Evolutionary conservation across 345 rosid genomes (phyloP), one percentile per base, ranked within the genome.

Genomic region (Combretum micranthum): DNA sequence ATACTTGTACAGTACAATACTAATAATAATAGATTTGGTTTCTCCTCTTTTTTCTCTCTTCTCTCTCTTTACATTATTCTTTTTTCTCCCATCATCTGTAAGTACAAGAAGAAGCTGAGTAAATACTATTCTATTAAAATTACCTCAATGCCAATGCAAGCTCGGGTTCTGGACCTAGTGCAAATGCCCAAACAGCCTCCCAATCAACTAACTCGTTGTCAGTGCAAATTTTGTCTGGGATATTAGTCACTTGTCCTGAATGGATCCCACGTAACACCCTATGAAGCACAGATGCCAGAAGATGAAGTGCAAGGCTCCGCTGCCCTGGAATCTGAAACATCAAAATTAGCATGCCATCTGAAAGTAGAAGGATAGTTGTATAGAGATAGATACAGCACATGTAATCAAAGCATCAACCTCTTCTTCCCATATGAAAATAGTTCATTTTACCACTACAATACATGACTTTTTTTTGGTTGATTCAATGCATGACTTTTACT

Each of bases 151-250:
- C 66, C 65, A 92, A 83, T 70, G 76, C 80, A 65, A 92, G 93
- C 71, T 84, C 95, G 62, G 98, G 98, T 78, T 92, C 83, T 12
- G 98, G 98, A 59, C 95, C 98, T 58, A 92, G 85, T 21, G 94
- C 87, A 73, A 73, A 87, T 55, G 94, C 94, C 96, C 97, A 87
- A 69, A 92, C 73, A 57, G 95, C 98, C 70, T 80, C 89, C 98
- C 96, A 91, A 60, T 91, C 96, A 72, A 63, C 68, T 51, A 70
- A 50, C 32, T 50, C 60, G 54, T 70, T 72, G 56, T 61, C 66
- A 47, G 63, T 70, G 52, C 64, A 44, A 60, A 65, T 57, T 57
- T 45, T 62, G 58, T 51, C 62, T 63, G 63, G 21, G 23, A 61
- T 44, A 66, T 52, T 39, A 43, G 81, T 80, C 63, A 73, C 77